Evolutionary conservation across 805 yeast genomes (phyloP).

Genomic region (Pichia paraexigua): DNA sequence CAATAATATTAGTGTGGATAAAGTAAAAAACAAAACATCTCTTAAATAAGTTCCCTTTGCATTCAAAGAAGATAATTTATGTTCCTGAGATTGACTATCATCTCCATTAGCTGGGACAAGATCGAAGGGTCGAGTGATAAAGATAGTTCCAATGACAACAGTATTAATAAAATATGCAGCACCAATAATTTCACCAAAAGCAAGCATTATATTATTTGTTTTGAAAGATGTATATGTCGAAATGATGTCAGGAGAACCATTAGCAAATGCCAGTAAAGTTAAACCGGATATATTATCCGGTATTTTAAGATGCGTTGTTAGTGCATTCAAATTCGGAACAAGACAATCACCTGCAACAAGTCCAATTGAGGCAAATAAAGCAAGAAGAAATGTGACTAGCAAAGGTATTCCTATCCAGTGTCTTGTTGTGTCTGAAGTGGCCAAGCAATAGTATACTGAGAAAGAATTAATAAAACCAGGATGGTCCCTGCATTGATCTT

Average conservation of each 20-base stretch:
- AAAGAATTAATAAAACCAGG: constrained; percentile 26
- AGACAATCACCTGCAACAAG: constrained; percentile 76
- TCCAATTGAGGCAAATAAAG: constrained; percentile 62
- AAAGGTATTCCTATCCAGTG: constrained; percentile 18
- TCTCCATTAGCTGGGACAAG: constrained; percentile 27
- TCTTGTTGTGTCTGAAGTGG: constrained; percentile 9
- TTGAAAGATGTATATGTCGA: constrained; percentile 77
- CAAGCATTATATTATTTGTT: constrained; percentile 60
- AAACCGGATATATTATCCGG: constrained; percentile 83
- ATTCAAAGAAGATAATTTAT: constrained; percentile 21
- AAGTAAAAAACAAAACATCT: constrained; percentile 54
- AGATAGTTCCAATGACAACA: constrained; percentile 74
- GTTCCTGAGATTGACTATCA: neutral
- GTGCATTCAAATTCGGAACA: constrained; percentile 70
- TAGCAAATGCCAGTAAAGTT: constrained; percentile 84
- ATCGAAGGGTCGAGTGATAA: constrained; percentile 55
- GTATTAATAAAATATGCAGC: constrained; percentile 79
- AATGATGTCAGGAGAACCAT: constrained; percentile 86
- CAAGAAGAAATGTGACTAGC: constrained; percentile 17
- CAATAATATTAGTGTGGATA: constrained; percentile 42
- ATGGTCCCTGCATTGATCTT: constrained; percentile 21
- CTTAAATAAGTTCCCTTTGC: constrained; percentile 42
- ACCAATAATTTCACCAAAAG: constrained; percentile 86
- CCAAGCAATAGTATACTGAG: constrained; percentile 25
- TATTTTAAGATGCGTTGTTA: constrained; percentile 55